Base-by-base conservation (phyloP, 2,329 filamentous ascomycete species). In the Fusarium sp. region DNA sequence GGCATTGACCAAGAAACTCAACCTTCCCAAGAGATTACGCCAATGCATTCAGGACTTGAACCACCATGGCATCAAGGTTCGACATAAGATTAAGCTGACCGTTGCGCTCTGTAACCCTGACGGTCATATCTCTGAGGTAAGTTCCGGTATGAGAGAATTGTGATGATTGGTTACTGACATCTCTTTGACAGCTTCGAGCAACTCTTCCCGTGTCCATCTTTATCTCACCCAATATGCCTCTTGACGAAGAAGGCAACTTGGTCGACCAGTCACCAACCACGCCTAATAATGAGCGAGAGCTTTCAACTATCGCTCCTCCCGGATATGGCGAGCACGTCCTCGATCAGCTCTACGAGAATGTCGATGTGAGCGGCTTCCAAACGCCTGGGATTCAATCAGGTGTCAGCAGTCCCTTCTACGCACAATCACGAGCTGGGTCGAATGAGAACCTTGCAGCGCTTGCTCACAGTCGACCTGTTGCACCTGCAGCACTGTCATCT, bases 41-140 rank as follows among this genome's bases (percentile, higher is more conserved):
- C 88, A 89, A 71, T 98, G 95, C 81, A 84, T 97, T 52, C 96
- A 99, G 79, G 94, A 97, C 75, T 90, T 96, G 46, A 93, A 97
- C 74, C 90, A 91, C 23, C 90, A 93, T 74, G 93, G 93, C 52
- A 97, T 99, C 82, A 97, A 96, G 79, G 88, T 98, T 54, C 88
- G 93, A 58, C 96, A 99, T 80, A 97, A 97, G 81, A 86, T 98
- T 72, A 95, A 95, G 82, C 87, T 98, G 76, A 93, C 93, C 51
- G 91, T 98, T 64, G 93, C 95, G 48, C 87, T 99, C 41, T 91
- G 94, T 79, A 98, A 99, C 74, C 95, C 96, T 1, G 96, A 99
- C 77, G 95, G 94, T 0, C 96, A 98, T 77, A 87, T 94, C 58
- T 98, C 94, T 58, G 95, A 98, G 86, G 89, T 92, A 84, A 77